Evolutionary conservation across 2,329 filamentous ascomycete genomes (phyloP).

Genomic region (Ceratocystis smalleyi): DNA sequence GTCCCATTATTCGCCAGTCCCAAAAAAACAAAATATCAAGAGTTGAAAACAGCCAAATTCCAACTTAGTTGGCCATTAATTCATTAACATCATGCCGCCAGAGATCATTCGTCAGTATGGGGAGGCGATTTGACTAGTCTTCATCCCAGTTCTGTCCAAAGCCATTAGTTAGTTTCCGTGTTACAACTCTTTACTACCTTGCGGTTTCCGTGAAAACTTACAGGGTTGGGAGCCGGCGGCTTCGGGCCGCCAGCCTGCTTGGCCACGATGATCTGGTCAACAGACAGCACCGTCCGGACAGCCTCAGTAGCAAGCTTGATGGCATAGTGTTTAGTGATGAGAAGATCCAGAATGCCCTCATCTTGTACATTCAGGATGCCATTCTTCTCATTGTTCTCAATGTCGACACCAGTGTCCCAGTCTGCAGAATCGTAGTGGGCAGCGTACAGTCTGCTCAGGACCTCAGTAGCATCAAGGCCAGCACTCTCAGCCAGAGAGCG

Average conservation of each 20-base stretch:
- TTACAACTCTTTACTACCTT: neutral
- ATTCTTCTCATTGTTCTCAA: conserved; percentile 69
- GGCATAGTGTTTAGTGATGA: conserved; percentile 88
- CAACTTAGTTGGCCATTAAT: conserved; percentile 17
- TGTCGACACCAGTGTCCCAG: conserved; percentile 85
- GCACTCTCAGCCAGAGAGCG: conserved; percentile 88
- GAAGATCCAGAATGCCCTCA: conserved; percentile 78
- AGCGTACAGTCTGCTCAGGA: conserved; percentile 80
- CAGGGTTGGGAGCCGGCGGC: conserved; percentile 81
- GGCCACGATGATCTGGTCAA: conserved; percentile 98
- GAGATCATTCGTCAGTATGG: neutral
- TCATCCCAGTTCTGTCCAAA: conserved; percentile 43
- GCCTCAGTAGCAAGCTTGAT: conserved; percentile 94
- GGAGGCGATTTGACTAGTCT: conserved; percentile 29
- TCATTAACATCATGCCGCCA: conserved; percentile 16
- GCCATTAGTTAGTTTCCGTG: conserved; percentile 21
- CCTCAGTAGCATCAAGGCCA: conserved; percentile 91
- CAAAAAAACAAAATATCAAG: neutral
- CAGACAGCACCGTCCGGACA: conserved; percentile 80
- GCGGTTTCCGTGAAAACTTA: conserved; percentile 30
- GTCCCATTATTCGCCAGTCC: conserved; percentile 8
- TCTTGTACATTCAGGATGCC: conserved; percentile 76
- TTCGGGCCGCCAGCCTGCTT: conserved; percentile 95
- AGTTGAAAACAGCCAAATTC: conserved; percentile 2
- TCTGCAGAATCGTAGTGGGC: conserved; percentile 78